Evolutionary conservation across 495 filamentous ascomycete species (phyloP), one percentile per base, ranked within the genome.

Genomic region (Aeminium ludgeri): DNA sequence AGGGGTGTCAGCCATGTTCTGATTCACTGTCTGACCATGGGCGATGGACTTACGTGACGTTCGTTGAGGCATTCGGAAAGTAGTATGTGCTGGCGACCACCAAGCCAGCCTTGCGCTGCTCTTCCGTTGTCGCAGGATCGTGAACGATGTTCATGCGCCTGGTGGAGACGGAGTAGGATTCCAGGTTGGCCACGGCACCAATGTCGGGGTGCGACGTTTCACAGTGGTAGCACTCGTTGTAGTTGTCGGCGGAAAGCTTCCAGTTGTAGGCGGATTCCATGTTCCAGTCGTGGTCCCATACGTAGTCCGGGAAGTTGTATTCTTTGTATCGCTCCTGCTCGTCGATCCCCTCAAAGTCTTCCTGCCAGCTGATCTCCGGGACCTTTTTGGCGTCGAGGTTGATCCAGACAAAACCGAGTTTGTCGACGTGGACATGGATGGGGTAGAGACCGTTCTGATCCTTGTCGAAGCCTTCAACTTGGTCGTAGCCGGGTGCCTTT

Each of bases 401-500:
- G 3, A 70, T 55, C 65, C 65, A 70, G 38, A 69, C 57, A 46
- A 70, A 70, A 0, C 65, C 66, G 17, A 60, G 59, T 36, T 33
- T 25, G 45, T 70, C 67, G 33, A 68, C 46, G 34, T 67, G 63
- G 40, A 65, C 58, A 34, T 67, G 62, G 32, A 68, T 61, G 0
- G 59, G 59, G 10, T 66, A 46, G 10, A 69, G 59, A 3, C 64
- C 57, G 19, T 74, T 71, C 46, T 63, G 46, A 46, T 41, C 55
- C 55, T 71, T 74, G 38, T 74, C 69, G 43, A 76, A 75, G 13
- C 60, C 70, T 12, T 58, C 52, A 7, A 73, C 48, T 6, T 63
- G 61, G 18, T 74, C 62, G 44, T 69, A 76, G 2, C 64, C 59
- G 0, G 72, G 72, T 1, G 74, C 72, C 52, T 74, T 74, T 34